phyloP scores from a whole-genome alignment of 306 rosid genomes.

The Castanea crenata region DNA sequence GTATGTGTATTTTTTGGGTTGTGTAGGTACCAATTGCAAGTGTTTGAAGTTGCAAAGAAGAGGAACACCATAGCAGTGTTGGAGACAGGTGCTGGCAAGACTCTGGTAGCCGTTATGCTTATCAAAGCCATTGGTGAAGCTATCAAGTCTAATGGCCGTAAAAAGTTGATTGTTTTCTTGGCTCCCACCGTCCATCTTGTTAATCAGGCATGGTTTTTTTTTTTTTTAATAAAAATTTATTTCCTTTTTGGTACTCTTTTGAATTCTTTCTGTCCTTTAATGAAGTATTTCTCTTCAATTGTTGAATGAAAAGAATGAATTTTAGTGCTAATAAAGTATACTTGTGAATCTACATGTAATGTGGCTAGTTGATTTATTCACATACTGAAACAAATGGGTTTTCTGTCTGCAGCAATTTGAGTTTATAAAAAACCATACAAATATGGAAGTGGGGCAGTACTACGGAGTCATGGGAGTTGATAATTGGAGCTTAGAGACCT shows the following conservation, averaged over 20 bases:
- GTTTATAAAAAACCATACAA: conserved; percentile 45
- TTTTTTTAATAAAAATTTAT: neutral
- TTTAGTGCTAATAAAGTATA: neutral
- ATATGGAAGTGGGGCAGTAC: conserved; percentile 63
- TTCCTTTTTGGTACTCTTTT: neutral
- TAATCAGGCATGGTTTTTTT: conserved; percentile 52
- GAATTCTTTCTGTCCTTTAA: neutral
- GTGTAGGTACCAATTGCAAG: conserved; percentile 63
- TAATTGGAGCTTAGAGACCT: conserved; percentile 55
- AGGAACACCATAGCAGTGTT: conserved; percentile 79
- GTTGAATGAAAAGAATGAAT: neutral
- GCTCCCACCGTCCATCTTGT: conserved; percentile 94
- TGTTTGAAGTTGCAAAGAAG: conserved; percentile 58
- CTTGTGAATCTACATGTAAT: neutral
- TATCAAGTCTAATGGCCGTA: conserved; percentile 37
- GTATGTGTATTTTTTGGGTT: neutral
- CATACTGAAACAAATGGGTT: conserved; percentile 13
- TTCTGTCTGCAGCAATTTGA: conserved; percentile 70
- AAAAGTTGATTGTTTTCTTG: conserved; percentile 58
- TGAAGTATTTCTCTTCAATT: neutral
- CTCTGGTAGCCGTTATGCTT: conserved; percentile 81
- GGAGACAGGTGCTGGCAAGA: conserved; percentile 84
- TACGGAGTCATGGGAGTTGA: conserved; percentile 86
- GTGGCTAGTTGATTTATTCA: conserved; percentile 10
- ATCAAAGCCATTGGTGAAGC: conserved; percentile 47